Evolutionary conservation across 108 stramenopile genomes (phyloP).

Genomic region (Cyclotella choctawhatcheeana): DNA sequence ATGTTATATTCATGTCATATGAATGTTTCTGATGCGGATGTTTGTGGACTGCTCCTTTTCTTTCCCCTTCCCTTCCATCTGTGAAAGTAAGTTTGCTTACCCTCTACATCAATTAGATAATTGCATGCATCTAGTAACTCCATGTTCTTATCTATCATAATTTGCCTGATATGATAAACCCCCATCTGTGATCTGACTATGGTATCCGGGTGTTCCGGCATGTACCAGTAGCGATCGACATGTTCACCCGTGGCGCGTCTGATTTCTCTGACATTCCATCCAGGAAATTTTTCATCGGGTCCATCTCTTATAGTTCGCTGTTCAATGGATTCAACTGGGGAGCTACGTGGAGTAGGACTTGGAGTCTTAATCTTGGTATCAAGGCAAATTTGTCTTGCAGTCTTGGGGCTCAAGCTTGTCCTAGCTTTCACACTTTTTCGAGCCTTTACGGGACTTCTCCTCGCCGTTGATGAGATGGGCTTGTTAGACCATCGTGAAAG

Average conservation of each 20-base stretch:
- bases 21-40: neutral
- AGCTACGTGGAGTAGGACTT: neutral
- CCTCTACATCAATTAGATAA: neutral
- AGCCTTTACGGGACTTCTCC: neutral
- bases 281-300: slow-evolving; percentile 20
- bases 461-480: slow-evolving; percentile 1
- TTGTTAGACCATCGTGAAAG: neutral
- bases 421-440: neutral
- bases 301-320: slow-evolving; percentile 5
- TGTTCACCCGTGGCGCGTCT: neutral
- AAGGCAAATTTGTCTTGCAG: neutral
- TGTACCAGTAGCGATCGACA: slow-evolving; percentile 23
- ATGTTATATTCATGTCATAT: too few species aligned
- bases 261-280: slow-evolving; percentile 28
- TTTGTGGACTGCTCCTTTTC: neutral
- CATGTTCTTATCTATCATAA: neutral
- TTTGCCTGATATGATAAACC: slow-evolving; percentile 10
- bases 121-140: slow-evolving; percentile 12
- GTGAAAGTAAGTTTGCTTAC: too few species aligned
- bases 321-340: neutral
- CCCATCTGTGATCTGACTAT: slow-evolving; percentile 26
- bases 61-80: too few species aligned
- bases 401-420: neutral
- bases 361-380: neutral
- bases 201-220: slow-evolving; percentile 14